Evolutionary conservation across 2,329 filamentous ascomycete species (phyloP), one percentile per base, ranked within the genome.

Genomic region (Xylaria sp.): DNA sequence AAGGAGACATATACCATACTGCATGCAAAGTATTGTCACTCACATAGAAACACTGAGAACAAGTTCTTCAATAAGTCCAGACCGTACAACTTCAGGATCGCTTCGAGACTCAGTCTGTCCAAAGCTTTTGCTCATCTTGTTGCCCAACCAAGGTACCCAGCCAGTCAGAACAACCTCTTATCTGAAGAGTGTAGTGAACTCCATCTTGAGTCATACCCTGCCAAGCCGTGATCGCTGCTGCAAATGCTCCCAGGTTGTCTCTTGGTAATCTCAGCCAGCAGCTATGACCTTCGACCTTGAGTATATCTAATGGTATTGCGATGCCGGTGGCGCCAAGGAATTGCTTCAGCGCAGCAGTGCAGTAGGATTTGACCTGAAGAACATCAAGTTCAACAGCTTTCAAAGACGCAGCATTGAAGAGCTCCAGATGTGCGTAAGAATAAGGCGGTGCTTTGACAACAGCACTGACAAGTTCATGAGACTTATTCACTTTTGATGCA

Each of bases 281-380:
- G 57, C 88, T 83, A 6, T 76, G 74, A 1, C 81, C 84, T 2
- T 87, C 80, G 0, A 90, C 82, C 73, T 90, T 88, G 41, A 95
- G 84, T 23, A 94, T 88, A 76, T 95, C 93, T 65, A 94, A 77
- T 0, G 90, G 82, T 3, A 94, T 89, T 12, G 88, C 89, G 1
- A 85, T 81, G 12, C 93, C 93, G 0, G 88, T 89, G 20, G 88
- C 80, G 23, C 93, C 93, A 1, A 95, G 86, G 74, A 92, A 94
- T 70, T 91, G 87, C 0, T 83, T 83, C 8, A 95, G 82, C 0
- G 92, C 90, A 0, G 86, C 79, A 1, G 86, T 88, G 73, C 92
- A 87, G 75, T 92, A 90, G 0, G 88, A 83, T 41, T 88, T 88
- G 20, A 87, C 83, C 46, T 89, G 90, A 2, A 94, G 81, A 2